A percentile compares a stretch with the other conserved stretches of the same genome.
Evolutionary conservation across 2,329 filamentous ascomycete genomes (phyloP).

Genomic region (Dactylellina sp.): DNA sequence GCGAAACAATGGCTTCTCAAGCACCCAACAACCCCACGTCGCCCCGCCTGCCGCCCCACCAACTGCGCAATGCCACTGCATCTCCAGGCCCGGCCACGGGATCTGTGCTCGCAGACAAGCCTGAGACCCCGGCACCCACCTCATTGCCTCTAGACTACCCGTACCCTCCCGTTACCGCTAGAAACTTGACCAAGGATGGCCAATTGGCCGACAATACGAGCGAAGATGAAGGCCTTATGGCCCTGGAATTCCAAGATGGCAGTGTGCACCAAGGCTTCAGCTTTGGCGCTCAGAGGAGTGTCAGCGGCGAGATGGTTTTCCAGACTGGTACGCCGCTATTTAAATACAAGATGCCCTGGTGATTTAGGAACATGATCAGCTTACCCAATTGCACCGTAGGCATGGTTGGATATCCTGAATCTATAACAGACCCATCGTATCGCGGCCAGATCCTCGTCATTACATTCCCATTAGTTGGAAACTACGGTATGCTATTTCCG

Average conservation of each 20-base stretch:
- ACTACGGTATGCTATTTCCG: constrained; percentile 81
- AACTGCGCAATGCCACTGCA: constrained; percentile 52
- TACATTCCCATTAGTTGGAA: constrained; percentile 94
- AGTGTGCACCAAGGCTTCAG: constrained; percentile 91
- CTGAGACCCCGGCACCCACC: constrained; percentile 22
- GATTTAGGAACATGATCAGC: constrained; percentile 5
- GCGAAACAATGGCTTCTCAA: constrained; percentile 44
- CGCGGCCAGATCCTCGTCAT: constrained; percentile 94
- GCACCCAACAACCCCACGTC: constrained; percentile 55
- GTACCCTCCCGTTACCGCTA: constrained; percentile 71
- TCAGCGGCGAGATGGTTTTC: constrained; percentile 97
- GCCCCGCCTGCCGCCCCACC: constrained; percentile 54
- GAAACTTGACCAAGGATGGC: constrained; percentile 65
- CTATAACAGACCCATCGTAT: constrained; percentile 86
- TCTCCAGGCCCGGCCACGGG: constrained; percentile 49
- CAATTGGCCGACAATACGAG: constrained; percentile 61
- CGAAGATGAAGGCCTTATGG: constrained; percentile 74
- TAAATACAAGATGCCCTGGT: not conserved
- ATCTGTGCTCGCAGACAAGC: constrained; percentile 52
- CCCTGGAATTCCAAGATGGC: constrained; percentile 93
- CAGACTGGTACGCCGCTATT: constrained; percentile 84
- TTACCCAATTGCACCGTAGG: constrained; percentile 52
- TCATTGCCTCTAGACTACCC: constrained; percentile 32
- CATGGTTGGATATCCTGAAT: constrained; percentile 92
- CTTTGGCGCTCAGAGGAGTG: constrained; percentile 94